Evolutionary conservation across 1,284 basidiomycete genomes (phyloP).

Genomic region (Moesziomyces sp.): DNA sequence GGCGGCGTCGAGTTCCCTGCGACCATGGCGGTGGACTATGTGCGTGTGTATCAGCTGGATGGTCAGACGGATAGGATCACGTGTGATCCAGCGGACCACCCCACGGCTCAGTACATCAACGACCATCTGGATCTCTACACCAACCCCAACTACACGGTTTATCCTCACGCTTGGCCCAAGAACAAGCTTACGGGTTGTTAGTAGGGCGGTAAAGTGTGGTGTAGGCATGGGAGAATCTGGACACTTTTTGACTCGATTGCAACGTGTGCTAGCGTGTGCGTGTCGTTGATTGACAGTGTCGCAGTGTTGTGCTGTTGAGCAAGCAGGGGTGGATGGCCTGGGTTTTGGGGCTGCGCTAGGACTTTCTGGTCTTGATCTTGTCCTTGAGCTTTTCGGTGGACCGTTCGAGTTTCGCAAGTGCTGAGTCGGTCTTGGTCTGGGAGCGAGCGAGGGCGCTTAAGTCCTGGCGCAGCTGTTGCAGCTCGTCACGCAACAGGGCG

Average conservation of each 20-base stretch:
- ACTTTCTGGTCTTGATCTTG: too few species aligned
- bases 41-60: slow-evolving; percentile 60
- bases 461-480: too few species aligned
- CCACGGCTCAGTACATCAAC: slow-evolving; percentile 63
- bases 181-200: slow-evolving; percentile 57
- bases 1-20: slow-evolving; percentile 54
- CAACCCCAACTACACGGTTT: slow-evolving; percentile 63
- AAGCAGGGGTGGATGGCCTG: too few species aligned
- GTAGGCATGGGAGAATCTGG: slow-evolving; percentile 9
- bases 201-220: background rate
- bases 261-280: background rate
- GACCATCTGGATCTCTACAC: slow-evolving; percentile 60
- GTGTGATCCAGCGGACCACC: slow-evolving; percentile 63
- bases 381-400: too few species aligned
- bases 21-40: slow-evolving; percentile 57
- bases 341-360: too few species aligned
- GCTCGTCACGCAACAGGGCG: too few species aligned
- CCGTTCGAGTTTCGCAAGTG: too few species aligned
- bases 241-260: background rate
- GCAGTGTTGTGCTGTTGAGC: background rate
- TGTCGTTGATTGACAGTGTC: background rate
- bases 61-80: slow-evolving; percentile 39
- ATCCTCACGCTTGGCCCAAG: slow-evolving; percentile 53
- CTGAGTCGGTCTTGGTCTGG: too few species aligned
- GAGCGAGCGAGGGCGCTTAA: too few species aligned